A percentile compares a stretch with the other conserved stretches of the same genome.
Evolutionary conservation across 768 basidiomycete genomes (phyloP).

Genomic region (Neoboletus brunneissimus): DNA sequence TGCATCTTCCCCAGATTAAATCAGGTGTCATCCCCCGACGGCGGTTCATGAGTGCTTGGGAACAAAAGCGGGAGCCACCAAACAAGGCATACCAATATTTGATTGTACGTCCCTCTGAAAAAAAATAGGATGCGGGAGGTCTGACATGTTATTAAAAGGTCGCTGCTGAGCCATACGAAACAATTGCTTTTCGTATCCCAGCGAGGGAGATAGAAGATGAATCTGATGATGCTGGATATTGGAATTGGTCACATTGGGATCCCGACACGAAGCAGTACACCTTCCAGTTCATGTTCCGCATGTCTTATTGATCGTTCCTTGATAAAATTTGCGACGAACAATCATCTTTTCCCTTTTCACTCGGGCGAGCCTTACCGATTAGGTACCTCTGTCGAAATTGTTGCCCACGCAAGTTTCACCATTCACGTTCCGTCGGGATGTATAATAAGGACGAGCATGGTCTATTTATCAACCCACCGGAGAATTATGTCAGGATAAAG

Average conservation of each 20-base stretch:
- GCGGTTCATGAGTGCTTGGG: conserved; percentile 97
- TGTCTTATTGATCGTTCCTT: conserved; percentile 35
- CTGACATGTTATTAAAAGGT: conserved; percentile 55
- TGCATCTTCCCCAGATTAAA: conserved; percentile 94
- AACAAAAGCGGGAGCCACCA: conserved; percentile 91
- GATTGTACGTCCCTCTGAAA: conserved; percentile 60
- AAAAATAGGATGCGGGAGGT: conserved; percentile 12
- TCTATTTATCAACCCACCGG: background rate
- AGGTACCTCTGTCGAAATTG: background rate
- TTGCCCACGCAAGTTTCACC: background rate
- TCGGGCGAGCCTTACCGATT: background rate
- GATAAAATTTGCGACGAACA: conserved; percentile 5
- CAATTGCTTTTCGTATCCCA: conserved; percentile 98
- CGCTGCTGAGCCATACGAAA: conserved; percentile 99
- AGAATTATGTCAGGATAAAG: background rate
- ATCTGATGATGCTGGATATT: conserved; percentile 82
- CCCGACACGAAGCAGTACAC: conserved; percentile 98
- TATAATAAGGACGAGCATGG: background rate
- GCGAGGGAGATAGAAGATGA: conserved; percentile 97
- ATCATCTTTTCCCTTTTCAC: background rate
- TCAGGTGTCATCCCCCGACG: conserved; percentile 77
- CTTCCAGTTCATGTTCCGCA: conserved; percentile 95
- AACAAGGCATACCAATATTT: conserved; percentile 98
- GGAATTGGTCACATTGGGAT: conserved; percentile 99
- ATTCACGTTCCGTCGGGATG: conserved; percentile 3